phyloP scores from a whole-genome alignment of 1,284 basidiomycete species.

The Cryptococcus sp. region DNA sequence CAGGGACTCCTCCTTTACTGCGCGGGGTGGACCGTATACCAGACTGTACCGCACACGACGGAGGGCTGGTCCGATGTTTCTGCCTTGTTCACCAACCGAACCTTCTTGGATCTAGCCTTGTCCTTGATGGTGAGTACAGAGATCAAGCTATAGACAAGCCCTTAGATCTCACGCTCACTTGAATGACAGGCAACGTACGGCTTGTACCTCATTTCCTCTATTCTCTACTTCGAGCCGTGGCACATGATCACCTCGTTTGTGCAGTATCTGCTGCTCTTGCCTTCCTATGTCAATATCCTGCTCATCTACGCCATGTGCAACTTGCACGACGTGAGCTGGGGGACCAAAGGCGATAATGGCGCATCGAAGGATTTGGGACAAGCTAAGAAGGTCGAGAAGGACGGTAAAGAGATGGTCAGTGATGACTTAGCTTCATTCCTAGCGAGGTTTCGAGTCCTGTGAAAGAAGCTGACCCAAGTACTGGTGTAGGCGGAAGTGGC shows the following conservation, averaged over 20 bases:
- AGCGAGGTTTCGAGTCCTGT: too few relatives aligned
- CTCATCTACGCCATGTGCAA: slow-evolving; percentile 69
- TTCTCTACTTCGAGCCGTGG: slow-evolving; percentile 88
- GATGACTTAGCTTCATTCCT: too few relatives aligned
- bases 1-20: slow-evolving; percentile 66
- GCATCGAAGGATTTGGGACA: slow-evolving; percentile 80
- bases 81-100: slow-evolving; percentile 64
- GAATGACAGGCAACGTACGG: slow-evolving; percentile 75
- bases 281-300: slow-evolving; percentile 76
- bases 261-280: slow-evolving; percentile 55
- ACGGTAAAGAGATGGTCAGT: slow-evolving; percentile 74
- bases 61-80: slow-evolving; percentile 71
- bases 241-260: slow-evolving; percentile 88
- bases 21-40: slow-evolving; percentile 81
- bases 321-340: slow-evolving; percentile 60
- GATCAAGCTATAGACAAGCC: slow-evolving; percentile 61
- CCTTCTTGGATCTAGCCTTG: slow-evolving; percentile 71
- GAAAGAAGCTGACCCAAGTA: neutral
- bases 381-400: slow-evolving; percentile 82
- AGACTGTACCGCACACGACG: slow-evolving; percentile 72
- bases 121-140: slow-evolving; percentile 36
- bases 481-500: slow-evolving; percentile 64
- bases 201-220: slow-evolving; percentile 79
- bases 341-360: slow-evolving; percentile 88
- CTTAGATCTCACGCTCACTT: slow-evolving; percentile 1